Percentiles rank a stretch among this genome's conserved stretches.
Evolutionary conservation across 2,329 filamentous ascomycete species (phyloP).

Genomic region (Pyrenophora seminiperda): DNA sequence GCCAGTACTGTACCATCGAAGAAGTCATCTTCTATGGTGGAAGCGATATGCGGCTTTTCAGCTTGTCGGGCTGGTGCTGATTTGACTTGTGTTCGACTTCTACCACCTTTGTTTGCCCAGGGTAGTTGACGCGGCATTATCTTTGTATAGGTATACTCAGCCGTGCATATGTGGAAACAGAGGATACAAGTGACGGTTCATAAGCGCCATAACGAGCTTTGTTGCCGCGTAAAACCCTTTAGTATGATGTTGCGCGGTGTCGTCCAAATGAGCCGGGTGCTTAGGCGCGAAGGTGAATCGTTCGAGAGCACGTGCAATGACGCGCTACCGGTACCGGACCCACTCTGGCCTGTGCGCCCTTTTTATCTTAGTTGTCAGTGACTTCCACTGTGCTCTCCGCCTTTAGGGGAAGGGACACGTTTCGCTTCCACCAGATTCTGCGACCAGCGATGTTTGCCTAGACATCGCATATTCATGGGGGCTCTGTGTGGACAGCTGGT

Average conservation of each 20-base stretch:
- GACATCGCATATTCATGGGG: slow-evolving; percentile 32
- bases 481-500: slow-evolving; percentile 22
- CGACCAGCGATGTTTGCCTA: slow-evolving; percentile 35
- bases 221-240: neutral
- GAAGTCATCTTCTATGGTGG: slow-evolving; percentile 36
- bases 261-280: slow-evolving; percentile 12
- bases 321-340: slow-evolving; percentile 18
- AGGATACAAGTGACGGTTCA: neutral
- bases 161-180: neutral
- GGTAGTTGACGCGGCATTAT: slow-evolving; percentile 61
- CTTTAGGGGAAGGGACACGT: slow-evolving; percentile 34
- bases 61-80: slow-evolving; percentile 14
- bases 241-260: neutral
- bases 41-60: slow-evolving; percentile 13
- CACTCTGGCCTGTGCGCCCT: slow-evolving; percentile 35
- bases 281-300: slow-evolving; percentile 25
- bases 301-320: slow-evolving; percentile 25
- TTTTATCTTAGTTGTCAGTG: slow-evolving; percentile 20
- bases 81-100: slow-evolving; percentile 26
- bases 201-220: slow-evolving; percentile 4
- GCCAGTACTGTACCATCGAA: slow-evolving; percentile 31
- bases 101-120: slow-evolving; percentile 52
- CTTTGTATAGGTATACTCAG: slow-evolving; percentile 6
- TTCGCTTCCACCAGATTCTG: slow-evolving; percentile 38
- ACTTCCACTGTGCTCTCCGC: slow-evolving; percentile 21